Evolutionary conservation across 1,284 basidiomycete species (phyloP).

Genomic region (Polyporus tsugae): DNA sequence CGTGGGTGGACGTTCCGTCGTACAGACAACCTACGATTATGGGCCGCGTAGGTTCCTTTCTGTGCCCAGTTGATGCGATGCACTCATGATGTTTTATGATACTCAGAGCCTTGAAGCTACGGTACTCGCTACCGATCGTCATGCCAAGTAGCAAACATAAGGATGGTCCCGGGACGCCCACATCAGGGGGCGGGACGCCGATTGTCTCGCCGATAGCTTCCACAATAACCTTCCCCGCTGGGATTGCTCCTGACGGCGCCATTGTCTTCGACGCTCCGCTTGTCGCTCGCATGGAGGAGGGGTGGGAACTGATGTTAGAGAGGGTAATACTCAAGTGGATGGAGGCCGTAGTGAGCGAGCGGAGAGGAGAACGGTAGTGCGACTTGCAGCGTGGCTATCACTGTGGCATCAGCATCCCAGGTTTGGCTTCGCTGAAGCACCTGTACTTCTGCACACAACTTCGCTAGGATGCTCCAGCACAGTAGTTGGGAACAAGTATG

Average conservation of each 20-base stretch:
- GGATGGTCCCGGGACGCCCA: conserved; percentile 26
- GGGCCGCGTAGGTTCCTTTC: conserved; percentile 72
- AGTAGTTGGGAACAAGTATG: not conserved
- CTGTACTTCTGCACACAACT: not conserved
- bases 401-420: too few relatives aligned
- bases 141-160: conserved; percentile 51
- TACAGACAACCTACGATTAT: conserved; percentile 83
- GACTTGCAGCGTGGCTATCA: not conserved
- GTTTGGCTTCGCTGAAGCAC: not conserved
- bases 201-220: conserved; percentile 41
- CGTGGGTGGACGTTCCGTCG: conserved; percentile 82
- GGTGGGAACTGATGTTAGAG: conserved; percentile 86
- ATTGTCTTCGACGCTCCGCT: conserved; percentile 75
- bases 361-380: conserved; percentile 50
- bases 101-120: conserved; percentile 78
- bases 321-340: conserved; percentile 71
- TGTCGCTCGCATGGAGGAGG: conserved; percentile 76
- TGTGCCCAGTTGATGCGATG: conserved; percentile 10
- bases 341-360: conserved; percentile 72
- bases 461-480: not conserved
- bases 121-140: conserved; percentile 77
- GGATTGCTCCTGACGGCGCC: conserved; percentile 42
- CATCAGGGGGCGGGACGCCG: conserved; percentile 38
- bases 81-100: not conserved
- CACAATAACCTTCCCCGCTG: conserved; percentile 40